Evolutionary conservation across 2,329 filamentous ascomycete species (phyloP), one percentile per base, ranked within the genome.

Genomic region (Colletotrichum acutatum): DNA sequence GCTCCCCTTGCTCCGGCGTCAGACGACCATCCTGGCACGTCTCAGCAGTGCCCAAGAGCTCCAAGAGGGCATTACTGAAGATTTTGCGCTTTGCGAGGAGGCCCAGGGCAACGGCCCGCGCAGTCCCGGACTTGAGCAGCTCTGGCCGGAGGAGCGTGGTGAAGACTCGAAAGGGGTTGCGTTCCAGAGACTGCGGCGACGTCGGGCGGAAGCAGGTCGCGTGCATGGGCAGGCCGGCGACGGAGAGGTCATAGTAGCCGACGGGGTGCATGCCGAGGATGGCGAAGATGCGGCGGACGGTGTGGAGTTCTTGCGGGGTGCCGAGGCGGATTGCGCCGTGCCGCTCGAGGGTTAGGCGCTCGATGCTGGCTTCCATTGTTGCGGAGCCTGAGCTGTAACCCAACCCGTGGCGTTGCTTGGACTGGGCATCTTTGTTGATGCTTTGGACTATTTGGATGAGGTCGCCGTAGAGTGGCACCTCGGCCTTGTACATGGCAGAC

Each of bases 301-400:
- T 85, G 5, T 76, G 75, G 12, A 88, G 77, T 73, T 89, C 87
- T 11, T 82, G 67, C 0, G 81, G 62, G 0, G 84, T 87, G 4
- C 87, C 86, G 0, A 88, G 81, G 0, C 86, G 81, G 52, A 89
- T 87, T 2, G 87, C 87, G 2, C 86, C 87, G 59, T 88, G 86
- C 28, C 82, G 72, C 37, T 81, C 80, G 0, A 81, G 52, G 5
- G 34, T 49, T 5, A 72, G 53, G 7, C 72, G 53, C 6, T 62
- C 68, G 14, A 59, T 9, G n/a, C 54, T 49, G 11, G 58, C 62
- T 3, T 67, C 57, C 52, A 70, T 66, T 7, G 32, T 49, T 24
- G 37, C 58, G 8, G 62, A 57, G 9, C 22, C 34, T 11, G 34
- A 37, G 34, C 11, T 11, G 37, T 42, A 14, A 1, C 37, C 58